Evolutionary conservation across 2,329 filamentous ascomycete genomes (phyloP).

Genomic region (Aspergillus tanneri): DNA sequence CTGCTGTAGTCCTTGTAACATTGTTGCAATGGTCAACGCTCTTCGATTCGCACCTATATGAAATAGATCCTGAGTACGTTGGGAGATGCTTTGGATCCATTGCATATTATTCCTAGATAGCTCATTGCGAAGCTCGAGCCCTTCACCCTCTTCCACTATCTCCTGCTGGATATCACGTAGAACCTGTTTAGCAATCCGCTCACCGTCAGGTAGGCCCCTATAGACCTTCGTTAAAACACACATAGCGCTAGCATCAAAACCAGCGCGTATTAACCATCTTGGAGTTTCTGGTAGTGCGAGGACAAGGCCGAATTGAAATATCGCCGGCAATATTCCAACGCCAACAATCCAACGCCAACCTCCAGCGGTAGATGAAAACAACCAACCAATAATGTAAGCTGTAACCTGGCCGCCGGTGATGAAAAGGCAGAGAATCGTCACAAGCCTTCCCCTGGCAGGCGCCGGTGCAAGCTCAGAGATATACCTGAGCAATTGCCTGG

Average conservation of each 20-base stretch:
- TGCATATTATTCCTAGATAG: slow-evolving; percentile 13
- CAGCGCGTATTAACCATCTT: slow-evolving; percentile 76
- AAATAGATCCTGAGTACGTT: slow-evolving; percentile 33
- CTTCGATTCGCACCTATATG: slow-evolving; percentile 55
- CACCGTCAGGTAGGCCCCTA: slow-evolving; percentile 47
- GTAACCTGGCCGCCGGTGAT: slow-evolving; percentile 86
- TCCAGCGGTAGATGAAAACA: slow-evolving; percentile 58
- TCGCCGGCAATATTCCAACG: slow-evolving; percentile 73
- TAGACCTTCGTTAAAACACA: slow-evolving; percentile 66
- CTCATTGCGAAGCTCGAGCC: slow-evolving; percentile 23
- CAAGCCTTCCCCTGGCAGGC: slow-evolving; percentile 70
- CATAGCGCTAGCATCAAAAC: slow-evolving; percentile 61
- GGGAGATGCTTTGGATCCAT: slow-evolving; percentile 29
- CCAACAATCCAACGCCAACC: slow-evolving; percentile 95
- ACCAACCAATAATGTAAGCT: slow-evolving; percentile 81
- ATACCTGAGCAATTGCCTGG: slow-evolving; percentile 51
- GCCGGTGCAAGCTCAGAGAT: slow-evolving; percentile 83
- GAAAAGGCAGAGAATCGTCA: slow-evolving; percentile 78
- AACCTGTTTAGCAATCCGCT: slow-evolving; percentile 56
- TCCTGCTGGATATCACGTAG: slow-evolving; percentile 71
- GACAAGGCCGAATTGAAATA: slow-evolving; percentile 67
- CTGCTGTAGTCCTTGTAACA: slow-evolving; percentile 84
- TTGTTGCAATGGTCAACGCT: slow-evolving; percentile 79
- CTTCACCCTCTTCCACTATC: slow-evolving; percentile 66
- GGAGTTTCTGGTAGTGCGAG: slow-evolving; percentile 82